Conservation (phyloP, 352 stramenopile species). For the Proteromonas lacertae region DNA sequence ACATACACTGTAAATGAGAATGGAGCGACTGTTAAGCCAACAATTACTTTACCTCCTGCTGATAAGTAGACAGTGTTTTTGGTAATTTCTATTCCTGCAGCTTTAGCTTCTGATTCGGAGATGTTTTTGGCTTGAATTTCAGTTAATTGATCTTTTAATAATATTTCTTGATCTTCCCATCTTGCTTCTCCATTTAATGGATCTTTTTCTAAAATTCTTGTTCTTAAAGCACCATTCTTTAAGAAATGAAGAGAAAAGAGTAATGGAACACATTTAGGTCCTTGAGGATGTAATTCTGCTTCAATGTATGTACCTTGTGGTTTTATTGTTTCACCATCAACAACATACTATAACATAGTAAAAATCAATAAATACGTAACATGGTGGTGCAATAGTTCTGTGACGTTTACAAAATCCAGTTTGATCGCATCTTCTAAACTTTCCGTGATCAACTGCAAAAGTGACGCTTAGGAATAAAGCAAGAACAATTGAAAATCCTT, state of each 20-base stretch:
- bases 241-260: too few species aligned
- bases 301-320: too few species aligned
- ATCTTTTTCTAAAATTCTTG: too few species aligned
- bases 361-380: neutral
- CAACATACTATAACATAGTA: constrained; percentile 5
- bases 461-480: neutral
- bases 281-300: too few species aligned
- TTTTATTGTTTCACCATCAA: too few species aligned
- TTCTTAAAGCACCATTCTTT: too few species aligned
- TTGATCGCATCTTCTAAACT: constrained; percentile 86
- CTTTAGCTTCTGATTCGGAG: neutral
- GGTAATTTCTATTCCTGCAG: neutral
- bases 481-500: neutral
- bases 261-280: too few species aligned
- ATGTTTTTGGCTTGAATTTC: neutral
- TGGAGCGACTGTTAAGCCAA: neutral
- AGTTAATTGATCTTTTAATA: too few species aligned
- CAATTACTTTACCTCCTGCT: neutral
- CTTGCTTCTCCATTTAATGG: too few species aligned
- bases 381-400: neutral
- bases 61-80: neutral
- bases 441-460: constrained; percentile 59
- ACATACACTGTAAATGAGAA: neutral
- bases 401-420: constrained; percentile 68
- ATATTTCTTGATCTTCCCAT: too few species aligned